Percentiles rank a stretch among this genome's conserved stretches.
phyloP scores from a whole-genome alignment of 225 moss, liverwort and hornwort species.

The Takakia lepidozioides region DNA sequence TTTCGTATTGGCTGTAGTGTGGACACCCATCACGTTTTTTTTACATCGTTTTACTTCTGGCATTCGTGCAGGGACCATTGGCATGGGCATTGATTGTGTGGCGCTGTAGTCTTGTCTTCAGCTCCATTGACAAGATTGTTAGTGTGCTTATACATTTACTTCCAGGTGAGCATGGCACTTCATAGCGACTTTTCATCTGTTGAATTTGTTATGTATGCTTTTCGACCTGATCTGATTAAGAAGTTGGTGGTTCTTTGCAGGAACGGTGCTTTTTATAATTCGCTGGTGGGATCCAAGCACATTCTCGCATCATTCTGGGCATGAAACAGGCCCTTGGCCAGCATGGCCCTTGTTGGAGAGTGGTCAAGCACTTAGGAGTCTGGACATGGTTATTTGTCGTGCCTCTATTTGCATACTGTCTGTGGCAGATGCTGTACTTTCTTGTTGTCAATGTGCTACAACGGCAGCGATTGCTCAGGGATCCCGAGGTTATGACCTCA shows the following conservation, averaged over 20 bases:
- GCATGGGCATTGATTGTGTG: constrained; percentile 71
- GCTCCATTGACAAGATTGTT: constrained; percentile 58
- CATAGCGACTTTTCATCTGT: background rate
- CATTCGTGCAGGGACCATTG: constrained; percentile 40
- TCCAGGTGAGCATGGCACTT: constrained; percentile 26
- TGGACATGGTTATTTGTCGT: constrained; percentile 67
- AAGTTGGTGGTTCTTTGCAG: constrained; percentile 10
- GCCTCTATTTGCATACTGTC: constrained; percentile 49
- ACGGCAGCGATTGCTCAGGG: constrained; percentile 51
- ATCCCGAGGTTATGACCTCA: constrained; percentile 62
- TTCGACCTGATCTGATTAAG: background rate
- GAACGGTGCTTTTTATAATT: constrained; percentile 60
- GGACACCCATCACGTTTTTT: too few relatives aligned
- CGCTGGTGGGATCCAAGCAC: constrained; percentile 71
- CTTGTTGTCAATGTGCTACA: constrained; percentile 53
- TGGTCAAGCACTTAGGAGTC: constrained; percentile 23
- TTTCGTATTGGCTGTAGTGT: too few relatives aligned
- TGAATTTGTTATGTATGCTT: background rate
- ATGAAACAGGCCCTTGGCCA: constrained; percentile 63
- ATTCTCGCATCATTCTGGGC: constrained; percentile 49
- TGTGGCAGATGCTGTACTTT: constrained; percentile 60
- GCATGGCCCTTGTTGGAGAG: constrained; percentile 50
- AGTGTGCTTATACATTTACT: constrained; percentile 61
- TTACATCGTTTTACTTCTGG: too few relatives aligned
- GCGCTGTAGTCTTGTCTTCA: constrained; percentile 69